Conservation (phyloP, 2,329 filamentous ascomycete genomes). For the Cephalotrichum gorgonifer region DNA sequence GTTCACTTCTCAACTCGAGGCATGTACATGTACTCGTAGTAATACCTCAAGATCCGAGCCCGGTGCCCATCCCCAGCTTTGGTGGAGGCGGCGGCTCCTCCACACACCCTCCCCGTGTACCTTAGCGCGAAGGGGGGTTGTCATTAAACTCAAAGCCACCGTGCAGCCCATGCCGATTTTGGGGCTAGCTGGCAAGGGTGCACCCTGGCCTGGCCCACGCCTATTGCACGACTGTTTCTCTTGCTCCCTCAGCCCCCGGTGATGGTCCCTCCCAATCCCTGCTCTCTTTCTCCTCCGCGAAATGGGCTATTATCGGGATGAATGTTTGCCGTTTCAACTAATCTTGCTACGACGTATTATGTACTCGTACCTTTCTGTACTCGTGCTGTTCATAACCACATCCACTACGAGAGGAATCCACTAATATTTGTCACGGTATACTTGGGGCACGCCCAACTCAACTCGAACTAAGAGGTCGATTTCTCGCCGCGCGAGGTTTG, state of each 20-base stretch:
- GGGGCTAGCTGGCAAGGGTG: slow-evolving; percentile 1
- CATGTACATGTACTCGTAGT: not conserved
- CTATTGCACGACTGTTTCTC: not conserved
- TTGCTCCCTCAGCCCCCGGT: not conserved
- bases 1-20: not conserved
- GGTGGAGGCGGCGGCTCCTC: not conserved
- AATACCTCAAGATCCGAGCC: not conserved
- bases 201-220: slow-evolving; percentile 1
- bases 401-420: no score
- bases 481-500: no score
- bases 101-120: slow-evolving; percentile 2
- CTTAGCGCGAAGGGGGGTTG: slow-evolving; percentile 1
- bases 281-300: not conserved
- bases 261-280: not conserved
- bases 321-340: not conserved
- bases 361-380: no score
- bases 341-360: no score
- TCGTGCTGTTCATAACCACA: no score
- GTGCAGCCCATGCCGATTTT: slow-evolving; percentile 4
- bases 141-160: slow-evolving; percentile 6
- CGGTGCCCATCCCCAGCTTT: not conserved
- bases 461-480: no score
- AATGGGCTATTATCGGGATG: not conserved
- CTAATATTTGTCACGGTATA: no score
- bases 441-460: no score